phyloP scores from a whole-genome alignment of 2,329 filamentous ascomycete genomes.

The Chrysoporthe puriensis region DNA sequence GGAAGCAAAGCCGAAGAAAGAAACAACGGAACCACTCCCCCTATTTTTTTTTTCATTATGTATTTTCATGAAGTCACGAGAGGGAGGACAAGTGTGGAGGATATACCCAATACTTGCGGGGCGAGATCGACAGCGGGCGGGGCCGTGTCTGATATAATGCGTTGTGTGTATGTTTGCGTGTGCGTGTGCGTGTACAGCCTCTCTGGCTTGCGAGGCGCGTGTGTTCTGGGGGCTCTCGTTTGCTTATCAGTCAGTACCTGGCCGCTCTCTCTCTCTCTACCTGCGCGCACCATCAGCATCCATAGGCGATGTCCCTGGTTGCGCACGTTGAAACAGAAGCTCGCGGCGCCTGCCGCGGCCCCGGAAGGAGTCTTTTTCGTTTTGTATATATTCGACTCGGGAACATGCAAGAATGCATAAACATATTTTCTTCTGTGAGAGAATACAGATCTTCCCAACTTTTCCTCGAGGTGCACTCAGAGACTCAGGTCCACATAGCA shows the following conservation, averaged over 20 bases:
- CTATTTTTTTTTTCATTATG: not conserved
- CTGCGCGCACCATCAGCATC: not conserved
- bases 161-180: no score
- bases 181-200: no score
- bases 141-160: not conserved
- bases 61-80: slow-evolving; percentile 23
- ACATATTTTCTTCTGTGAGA: not conserved
- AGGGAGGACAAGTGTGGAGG: slow-evolving; percentile 18
- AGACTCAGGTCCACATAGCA: not conserved
- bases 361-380: not conserved
- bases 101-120: slow-evolving; percentile 29
- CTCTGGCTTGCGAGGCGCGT: no score
- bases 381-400: not conserved
- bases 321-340: not conserved
- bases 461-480: not conserved
- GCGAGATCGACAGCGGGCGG: not conserved
- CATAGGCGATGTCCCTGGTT: not conserved
- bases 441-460: not conserved
- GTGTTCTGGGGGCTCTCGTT: no score
- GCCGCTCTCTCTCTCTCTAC: not conserved
- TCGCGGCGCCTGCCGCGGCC: not conserved
- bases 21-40: not conserved
- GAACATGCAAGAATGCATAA: not conserved
- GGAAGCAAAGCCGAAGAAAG: not conserved
- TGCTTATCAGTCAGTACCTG: no score